phyloP scores from a whole-genome alignment of 129 eudicot species.

The Escallonia herrerae region DNA sequence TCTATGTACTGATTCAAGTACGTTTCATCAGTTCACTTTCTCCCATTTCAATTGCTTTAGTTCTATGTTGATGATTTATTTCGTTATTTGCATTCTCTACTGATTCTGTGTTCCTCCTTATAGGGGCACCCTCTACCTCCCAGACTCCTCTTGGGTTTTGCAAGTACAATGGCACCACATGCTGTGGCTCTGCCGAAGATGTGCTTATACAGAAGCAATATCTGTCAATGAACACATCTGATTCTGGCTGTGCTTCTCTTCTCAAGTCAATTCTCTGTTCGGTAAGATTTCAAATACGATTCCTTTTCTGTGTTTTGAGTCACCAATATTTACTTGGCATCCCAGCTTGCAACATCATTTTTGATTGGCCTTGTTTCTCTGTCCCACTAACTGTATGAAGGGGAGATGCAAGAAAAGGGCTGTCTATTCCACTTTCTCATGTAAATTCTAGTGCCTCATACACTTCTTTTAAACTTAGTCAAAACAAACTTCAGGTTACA shows the following conservation, averaged over 20 bases:
- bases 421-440: no score
- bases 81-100: background rate
- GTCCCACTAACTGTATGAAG: no score
- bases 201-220: conserved; percentile 29
- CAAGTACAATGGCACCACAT: conserved; percentile 26
- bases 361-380: no score
- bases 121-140: conserved; percentile 26
- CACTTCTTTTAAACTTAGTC: no score
- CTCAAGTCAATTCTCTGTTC: conserved; percentile 42
- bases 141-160: conserved; percentile 31
- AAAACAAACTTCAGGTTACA: no score
- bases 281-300: conserved; percentile 13
- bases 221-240: conserved; percentile 34
- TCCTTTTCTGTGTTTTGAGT: no score
- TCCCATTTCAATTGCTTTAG: background rate
- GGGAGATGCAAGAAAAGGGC: no score
- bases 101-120: background rate
- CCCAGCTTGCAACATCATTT: background rate
- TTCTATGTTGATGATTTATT: background rate
- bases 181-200: conserved; percentile 35
- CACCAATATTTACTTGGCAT: no score
- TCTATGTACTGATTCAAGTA: conserved; percentile 45
- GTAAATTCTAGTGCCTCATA: background rate
- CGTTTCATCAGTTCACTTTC: background rate
- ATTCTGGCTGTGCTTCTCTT: conserved; percentile 38